Evolutionary conservation across 2,329 filamentous ascomycete genomes (phyloP), one percentile per base, ranked within the genome.

Genomic region (Zasmidium angulare): DNA sequence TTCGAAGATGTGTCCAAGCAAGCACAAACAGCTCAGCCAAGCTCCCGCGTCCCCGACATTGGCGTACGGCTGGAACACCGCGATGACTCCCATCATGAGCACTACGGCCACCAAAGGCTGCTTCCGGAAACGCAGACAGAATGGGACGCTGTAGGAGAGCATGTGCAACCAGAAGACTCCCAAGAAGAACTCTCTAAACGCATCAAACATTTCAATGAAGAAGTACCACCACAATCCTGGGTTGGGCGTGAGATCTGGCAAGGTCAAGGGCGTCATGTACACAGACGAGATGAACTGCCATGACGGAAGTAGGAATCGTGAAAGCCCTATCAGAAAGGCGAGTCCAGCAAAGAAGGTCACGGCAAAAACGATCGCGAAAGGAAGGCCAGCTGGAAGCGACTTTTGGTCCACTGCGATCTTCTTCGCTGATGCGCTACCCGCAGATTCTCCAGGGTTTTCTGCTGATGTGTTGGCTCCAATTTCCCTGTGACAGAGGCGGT

Each of bases 161-260:
- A 98, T 86, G 73, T 99, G 95, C 61, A 99, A 84, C 92, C 96
- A 98, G 79, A 99, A 99, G 51, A 99, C 93, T 56, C 90, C 95
- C 2, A 99, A 84, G 82, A 98, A 99, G 81, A 99, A 99, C 68
- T 89, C 88, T 43, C 95, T 86, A 82, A 99, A 99, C 0, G 93
- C 93, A 77, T 99, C 95, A 74, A 99, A 99, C 87, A 99, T 99
- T 74, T 99, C 93, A 67, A 96, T 96, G 73, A 99, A 98, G 78
- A 99, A 99, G 77, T 99, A 99, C 95, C 95, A 99, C 95, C 95
- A 99, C 1, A 99, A 82, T 1, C 95, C 95, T 26, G 96, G 89
- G 66, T 98, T 99, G 12, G 95, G 95, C 0, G 93, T 96, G 46
- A 99, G 82, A 72, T 99, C 95, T 9, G 92, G 91, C 2, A 99